Evolutionary conservation across 2,329 filamentous ascomycete genomes (phyloP), one percentile per base, ranked within the genome.

Genomic region (Microthyrium microscopicum): DNA sequence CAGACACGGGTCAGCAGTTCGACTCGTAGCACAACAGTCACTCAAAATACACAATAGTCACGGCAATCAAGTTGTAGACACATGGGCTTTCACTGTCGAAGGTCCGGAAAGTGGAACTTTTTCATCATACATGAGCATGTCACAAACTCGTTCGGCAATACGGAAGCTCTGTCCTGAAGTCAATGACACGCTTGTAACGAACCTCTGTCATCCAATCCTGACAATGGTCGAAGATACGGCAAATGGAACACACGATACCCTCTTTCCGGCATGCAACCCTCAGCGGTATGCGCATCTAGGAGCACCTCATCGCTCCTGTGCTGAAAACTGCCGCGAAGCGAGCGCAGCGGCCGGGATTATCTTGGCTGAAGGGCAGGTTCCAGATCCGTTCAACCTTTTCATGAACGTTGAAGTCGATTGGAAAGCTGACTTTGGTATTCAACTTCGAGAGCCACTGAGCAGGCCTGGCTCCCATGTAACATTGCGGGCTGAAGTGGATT

Each of bases 61-160:
- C 36, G 62, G 61, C 33, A 58, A 60, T 33, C 61, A 65, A 46
- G 61, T 66, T 15, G 49, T 65, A 26, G 62, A 66, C 41, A 62
- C 61, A 29, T 65, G 58, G 58, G 58, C 57, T 3, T 58, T 64
- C 38, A 53, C 56, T 8, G 46, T 57, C 1, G 46, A 13, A 25
- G 12, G 22, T 13, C 12, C 22, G 12, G 29, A 12, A 15, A 2
- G 8, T n/a, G 18, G 16, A 24, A 16, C 33, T 3, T n/a, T n/a
- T n/a, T 3, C 12, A n/a, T 4, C 33, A 13, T 52, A 45, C 35
- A 41, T 57, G 16, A 57, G 54, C 25, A 56, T 57, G 53, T 48
- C 53, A 4, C 56, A 60, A 40, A 52, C 49, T 1, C 48, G 56
- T 19, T 53, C 53, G 7, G 38, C 52, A 5, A 43, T 50, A 4